Evolutionary conservation across 1,284 basidiomycete genomes (phyloP), one percentile per base, ranked within the genome.

Genomic region (Cutaneotrichosporon sp.): DNA sequence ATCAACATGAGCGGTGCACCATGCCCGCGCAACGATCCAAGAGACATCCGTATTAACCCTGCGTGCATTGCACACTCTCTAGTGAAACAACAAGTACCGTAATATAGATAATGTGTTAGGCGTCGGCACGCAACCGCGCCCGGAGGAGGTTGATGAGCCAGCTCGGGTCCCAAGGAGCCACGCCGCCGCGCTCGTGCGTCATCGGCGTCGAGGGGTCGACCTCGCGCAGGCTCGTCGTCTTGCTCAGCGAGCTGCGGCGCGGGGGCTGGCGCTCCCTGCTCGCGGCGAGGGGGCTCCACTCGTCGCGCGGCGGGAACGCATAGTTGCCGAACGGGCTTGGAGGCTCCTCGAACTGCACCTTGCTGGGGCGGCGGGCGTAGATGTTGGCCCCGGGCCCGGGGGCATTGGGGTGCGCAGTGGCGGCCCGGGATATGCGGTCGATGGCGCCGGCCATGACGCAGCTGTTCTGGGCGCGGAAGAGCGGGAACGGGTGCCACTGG

Each of bases 391-490:
- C n/a, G n/a, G n/a, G n/a, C 25, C 53, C 5, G 29, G 4, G 29
- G 45, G 22, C 13, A 27, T 16, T n/a, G n/a, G 56, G 36, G 50
- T 58, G 53, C 31, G 53, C 33, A 45, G 55, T 58, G 10, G 61
- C 56, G 2, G 58, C 55, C 7, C 66, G 60, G 13, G 49, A 58
- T 49, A 67, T 46, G 4, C 52, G 36, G 18, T 59, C 60, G n/a
- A 74, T 66, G 36, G 70, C 70, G n/a, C 68, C 69, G 5, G 72
- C 70, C 75, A 77, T 72, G 54, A 81, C 76, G 59, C 78, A 81
- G 25, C 80, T 76, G 64, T 77, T 74, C 54, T 81, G 78, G 4
- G 79, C 79, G 14, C 78, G 72, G 70, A 79, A 81, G 7, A 82
- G 70, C 18, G 70, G 63, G 71, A 81, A 82, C 16, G 81, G 79